Percentiles rank a stretch among this genome's conserved stretches.
Evolutionary conservation across 495 filamentous ascomycete species (phyloP).

Genomic region (Penicillium fimorum): DNA sequence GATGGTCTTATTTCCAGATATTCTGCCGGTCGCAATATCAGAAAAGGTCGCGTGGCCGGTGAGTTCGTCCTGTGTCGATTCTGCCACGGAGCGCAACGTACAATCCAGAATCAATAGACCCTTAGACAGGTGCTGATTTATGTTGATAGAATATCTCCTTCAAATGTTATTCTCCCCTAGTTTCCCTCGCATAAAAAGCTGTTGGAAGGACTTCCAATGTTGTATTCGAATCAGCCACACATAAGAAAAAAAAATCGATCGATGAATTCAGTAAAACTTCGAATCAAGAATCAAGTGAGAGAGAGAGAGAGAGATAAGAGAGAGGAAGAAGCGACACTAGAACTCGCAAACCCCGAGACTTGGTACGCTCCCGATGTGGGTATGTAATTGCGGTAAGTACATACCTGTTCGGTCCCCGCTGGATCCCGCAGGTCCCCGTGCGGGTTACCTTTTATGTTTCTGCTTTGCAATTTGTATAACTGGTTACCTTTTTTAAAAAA

Average conservation of each 20-base stretch:
- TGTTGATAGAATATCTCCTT: not conserved
- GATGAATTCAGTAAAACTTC: not conserved
- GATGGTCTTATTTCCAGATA: conserved; percentile 1
- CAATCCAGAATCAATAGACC: not conserved
- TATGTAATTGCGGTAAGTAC: not conserved
- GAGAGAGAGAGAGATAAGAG: not conserved
- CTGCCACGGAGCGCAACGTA: not conserved
- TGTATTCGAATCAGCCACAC: not conserved
- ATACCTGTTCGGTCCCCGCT: conserved; percentile 3
- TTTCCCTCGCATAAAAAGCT: not conserved
- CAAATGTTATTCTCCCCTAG: not conserved
- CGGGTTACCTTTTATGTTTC: not conserved
- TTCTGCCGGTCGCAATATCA: conserved; percentile 13
- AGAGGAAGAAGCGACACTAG: conserved; percentile 2
- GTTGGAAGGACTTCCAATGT: not conserved
- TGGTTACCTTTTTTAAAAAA: no score
- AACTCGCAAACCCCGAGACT: conserved; percentile 1
- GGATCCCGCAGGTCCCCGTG: not conserved
- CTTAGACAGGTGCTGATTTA: not conserved
- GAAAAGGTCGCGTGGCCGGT: not conserved
- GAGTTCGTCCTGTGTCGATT: not conserved
- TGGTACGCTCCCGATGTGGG: conserved; percentile 9
- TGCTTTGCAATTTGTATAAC: not conserved
- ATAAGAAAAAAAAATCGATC: not conserved
- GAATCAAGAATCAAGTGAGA: not conserved